Base-by-base conservation (phyloP, 2,329 filamentous ascomycete genomes). In the Ploettnerulaceae sp. region DNA sequence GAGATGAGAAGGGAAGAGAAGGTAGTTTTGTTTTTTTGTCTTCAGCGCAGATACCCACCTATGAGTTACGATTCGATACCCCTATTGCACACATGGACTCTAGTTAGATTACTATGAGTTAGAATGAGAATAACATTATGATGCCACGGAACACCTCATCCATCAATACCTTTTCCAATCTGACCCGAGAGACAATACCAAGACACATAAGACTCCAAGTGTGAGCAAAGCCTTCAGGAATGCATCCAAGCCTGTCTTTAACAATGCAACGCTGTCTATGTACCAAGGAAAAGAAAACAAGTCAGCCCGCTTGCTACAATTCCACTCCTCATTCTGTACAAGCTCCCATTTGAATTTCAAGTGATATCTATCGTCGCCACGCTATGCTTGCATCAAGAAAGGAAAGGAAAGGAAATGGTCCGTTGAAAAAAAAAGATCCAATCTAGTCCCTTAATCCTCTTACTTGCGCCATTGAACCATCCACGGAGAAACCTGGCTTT, bases 11-110 rank as follows among this genome's bases (percentile, higher is more conserved):
- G 40, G 20, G 40, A 17, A 14, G 40, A 26, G 21, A 26, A 32
- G 33, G 26, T 28, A 8, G 33, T 31, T 41, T 38, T 45, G 42
- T 37, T 38, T 38, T 45, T 24, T 21, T 22, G 33, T n/a, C n/a
- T n/a, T n/a, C n/a, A 43, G 40, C 40, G 42, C 38, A 37, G 33
- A 45, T 45, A 45, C 42, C 42, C 31, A 42, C 21, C 28, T 41
- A 41, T 32, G 38, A 41, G 12, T 41, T 29, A 45, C 7, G 41
- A 45, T 38, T 45, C 33, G 42, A 45, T 38, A 45, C 31, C 18
- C 33, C 42, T 17, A 24, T 37, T 45, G 33, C 42, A 40, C 20
- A 5, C 14, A 17, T 17, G 14, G 20, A 17, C 24, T 14, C 20
- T n/a, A 22, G 21, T 37, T 21, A 24, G 34, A 20, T 11, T 37